These are phyloP conservation scores for Russula emetica DNA, from an alignment of 768 basidiomycete genomes.

Conservation along the genomic window DNA sequence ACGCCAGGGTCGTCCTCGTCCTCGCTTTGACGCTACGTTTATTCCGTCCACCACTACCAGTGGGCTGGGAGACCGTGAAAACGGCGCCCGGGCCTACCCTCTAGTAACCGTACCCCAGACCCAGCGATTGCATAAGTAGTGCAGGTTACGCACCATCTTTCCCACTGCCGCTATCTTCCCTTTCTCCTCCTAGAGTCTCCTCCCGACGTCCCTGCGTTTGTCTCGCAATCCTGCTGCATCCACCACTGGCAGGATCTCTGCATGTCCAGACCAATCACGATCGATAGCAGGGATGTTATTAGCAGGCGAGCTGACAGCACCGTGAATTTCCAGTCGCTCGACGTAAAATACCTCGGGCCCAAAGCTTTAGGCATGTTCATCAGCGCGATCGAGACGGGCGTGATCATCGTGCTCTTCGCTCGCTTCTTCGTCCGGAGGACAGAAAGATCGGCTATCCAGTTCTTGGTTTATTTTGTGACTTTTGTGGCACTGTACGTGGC, in stretches of 20 bases:
- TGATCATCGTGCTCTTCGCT: constrained; percentile 29
- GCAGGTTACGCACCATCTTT: not conserved
- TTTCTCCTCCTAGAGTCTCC: too few relatives aligned
- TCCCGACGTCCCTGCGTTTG: too few relatives aligned
- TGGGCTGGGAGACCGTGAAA: too few relatives aligned
- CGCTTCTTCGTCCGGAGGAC: constrained; percentile 29
- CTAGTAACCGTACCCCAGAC: not conserved
- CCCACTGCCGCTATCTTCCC: too few relatives aligned
- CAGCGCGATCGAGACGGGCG: constrained; percentile 30
- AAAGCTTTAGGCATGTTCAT: constrained; percentile 26
- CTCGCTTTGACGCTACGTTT: too few relatives aligned
- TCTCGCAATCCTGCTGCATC: not conserved
- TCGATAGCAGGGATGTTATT: not conserved
- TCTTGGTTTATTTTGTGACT: constrained; percentile 30
- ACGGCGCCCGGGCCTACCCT: not conserved
- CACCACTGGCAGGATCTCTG: not conserved
- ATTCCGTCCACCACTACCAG: not conserved
- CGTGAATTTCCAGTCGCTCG: not conserved
- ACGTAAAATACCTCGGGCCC: constrained; percentile 29
- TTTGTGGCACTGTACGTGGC: constrained; percentile 29
- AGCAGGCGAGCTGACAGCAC: too few relatives aligned
- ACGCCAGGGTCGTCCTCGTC: too few relatives aligned
- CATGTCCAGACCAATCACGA: not conserved
- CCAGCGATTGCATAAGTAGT: not conserved
- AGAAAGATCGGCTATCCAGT: constrained; percentile 25